Conservation (phyloP, 768 basidiomycete genomes). For the Leccinum fibrillosum region DNA sequence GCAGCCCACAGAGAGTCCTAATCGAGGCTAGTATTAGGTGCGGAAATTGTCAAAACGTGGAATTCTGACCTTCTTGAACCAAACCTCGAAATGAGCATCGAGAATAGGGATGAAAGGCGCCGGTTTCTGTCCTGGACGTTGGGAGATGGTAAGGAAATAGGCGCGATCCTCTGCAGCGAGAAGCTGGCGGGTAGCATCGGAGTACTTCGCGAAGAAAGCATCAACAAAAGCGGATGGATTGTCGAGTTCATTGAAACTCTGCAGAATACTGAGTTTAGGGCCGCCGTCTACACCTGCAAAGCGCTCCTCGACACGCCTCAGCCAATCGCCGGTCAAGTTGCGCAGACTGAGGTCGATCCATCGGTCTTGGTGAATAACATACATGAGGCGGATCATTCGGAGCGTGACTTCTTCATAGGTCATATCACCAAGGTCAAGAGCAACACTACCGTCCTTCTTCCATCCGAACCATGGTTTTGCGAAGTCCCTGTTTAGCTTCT, state of each 20-base stretch:
- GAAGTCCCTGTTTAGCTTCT: slow-evolving; percentile 91
- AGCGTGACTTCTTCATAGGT: slow-evolving; percentile 96
- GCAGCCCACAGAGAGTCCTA: slow-evolving; percentile 97
- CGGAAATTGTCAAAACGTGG: background rate
- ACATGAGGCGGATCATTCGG: slow-evolving; percentile 93
- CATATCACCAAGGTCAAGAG: slow-evolving; percentile 90
- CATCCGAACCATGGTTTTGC: slow-evolving; percentile 96
- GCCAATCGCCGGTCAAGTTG: slow-evolving; percentile 95
- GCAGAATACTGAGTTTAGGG: slow-evolving; percentile 77
- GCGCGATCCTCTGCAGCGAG: slow-evolving; percentile 91
- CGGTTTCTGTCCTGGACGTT: slow-evolving; percentile 96
- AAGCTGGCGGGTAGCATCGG: slow-evolving; percentile 78
- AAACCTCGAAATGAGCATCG: slow-evolving; percentile 91
- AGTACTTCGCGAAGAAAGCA: slow-evolving; percentile 82
- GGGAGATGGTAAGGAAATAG: slow-evolving; percentile 93
- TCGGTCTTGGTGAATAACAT: slow-evolving; percentile 82
- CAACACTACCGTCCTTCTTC: slow-evolving; percentile 88
- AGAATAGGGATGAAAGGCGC: slow-evolving; percentile 97
- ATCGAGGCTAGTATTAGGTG: slow-evolving; percentile 9
- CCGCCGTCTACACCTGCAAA: slow-evolving; percentile 88
- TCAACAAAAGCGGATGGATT: slow-evolving; percentile 76
- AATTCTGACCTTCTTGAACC: slow-evolving; percentile 93
- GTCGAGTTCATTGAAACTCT: slow-evolving; percentile 81
- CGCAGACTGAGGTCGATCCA: slow-evolving; percentile 93
- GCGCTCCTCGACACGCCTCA: slow-evolving; percentile 92